Evolutionary conservation across 495 filamentous ascomycete species (phyloP).

Genomic region (Saxophila tyrrhenica): DNA sequence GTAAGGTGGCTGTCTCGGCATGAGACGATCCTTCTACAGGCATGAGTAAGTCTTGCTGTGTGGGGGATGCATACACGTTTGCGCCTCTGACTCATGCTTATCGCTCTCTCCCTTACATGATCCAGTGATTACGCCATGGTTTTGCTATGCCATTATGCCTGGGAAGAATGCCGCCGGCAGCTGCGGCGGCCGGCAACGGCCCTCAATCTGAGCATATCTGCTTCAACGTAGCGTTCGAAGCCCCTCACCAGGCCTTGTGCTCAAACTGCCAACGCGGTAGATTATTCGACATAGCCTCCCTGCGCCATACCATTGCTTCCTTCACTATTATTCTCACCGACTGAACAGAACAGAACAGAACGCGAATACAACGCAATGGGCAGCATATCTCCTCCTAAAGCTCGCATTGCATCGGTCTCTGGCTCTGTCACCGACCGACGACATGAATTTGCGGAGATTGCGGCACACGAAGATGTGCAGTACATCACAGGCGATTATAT

Average conservation of each 20-base stretch:
- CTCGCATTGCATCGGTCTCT: background rate
- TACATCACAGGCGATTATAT: background rate
- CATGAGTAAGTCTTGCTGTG: background rate
- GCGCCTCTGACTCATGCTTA: background rate
- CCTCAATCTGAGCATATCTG: background rate
- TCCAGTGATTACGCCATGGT: background rate
- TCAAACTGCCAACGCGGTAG: background rate
- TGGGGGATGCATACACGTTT: background rate
- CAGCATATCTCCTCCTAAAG: background rate
- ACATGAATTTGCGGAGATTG: background rate
- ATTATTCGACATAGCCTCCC: background rate
- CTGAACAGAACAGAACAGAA: background rate
- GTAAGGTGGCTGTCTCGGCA: no score
- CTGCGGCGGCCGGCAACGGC: background rate
- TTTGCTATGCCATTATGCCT: no score
- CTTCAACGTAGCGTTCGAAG: no score
- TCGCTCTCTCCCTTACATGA: background rate
- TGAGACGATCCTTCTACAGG: no score
- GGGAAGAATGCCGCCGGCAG: background rate
- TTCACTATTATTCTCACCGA: background rate
- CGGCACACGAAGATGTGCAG: background rate
- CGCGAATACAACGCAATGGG: background rate
- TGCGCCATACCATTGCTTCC: background rate
- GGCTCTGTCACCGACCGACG: background rate
- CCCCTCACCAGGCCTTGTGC: background rate